These are phyloP conservation scores for Fusarium haematococcum DNA, from an alignment of 2,329 filamentous ascomycete genomes.

Conservation along the genomic window DNA sequence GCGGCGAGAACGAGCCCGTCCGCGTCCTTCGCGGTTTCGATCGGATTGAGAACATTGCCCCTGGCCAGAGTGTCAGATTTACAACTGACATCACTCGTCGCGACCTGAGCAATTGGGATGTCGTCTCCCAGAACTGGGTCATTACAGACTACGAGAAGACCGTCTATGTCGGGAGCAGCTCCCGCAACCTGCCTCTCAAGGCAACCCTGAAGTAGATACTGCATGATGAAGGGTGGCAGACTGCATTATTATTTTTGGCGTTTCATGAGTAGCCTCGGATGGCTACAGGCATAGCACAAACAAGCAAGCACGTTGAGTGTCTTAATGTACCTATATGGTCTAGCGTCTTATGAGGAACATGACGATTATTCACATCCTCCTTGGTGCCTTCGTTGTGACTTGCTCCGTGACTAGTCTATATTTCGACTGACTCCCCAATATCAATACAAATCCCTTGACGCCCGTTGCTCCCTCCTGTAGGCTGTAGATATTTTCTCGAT, in stretches of 20 bases:
- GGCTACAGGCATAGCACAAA: background rate
- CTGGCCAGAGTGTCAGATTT: constrained; percentile 77
- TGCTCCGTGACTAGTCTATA: background rate
- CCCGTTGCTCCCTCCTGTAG: background rate
- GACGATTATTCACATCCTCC: background rate
- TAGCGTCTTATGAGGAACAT: background rate
- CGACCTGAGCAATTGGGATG: constrained; percentile 91
- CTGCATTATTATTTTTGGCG: background rate
- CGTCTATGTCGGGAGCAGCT: constrained; percentile 67
- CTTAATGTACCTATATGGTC: constrained; percentile 1
- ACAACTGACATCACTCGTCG: constrained; percentile 77
- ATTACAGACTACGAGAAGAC: constrained; percentile 64
- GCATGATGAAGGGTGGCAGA: background rate
- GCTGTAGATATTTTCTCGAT: background rate
- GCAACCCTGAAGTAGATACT: constrained; percentile 26
- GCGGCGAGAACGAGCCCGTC: constrained; percentile 77
- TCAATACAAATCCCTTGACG: background rate
- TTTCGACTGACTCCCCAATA: background rate
- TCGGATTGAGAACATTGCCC: constrained; percentile 73
- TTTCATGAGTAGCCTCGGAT: background rate
- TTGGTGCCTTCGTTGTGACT: background rate
- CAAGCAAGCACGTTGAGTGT: background rate
- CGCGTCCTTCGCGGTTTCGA: constrained; percentile 84
- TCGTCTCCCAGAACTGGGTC: constrained; percentile 84
- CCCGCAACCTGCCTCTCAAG: constrained; percentile 63